Evolutionary conservation across 225 moss, liverwort and hornwort species (phyloP).

Genomic region (Straminergon stramineum): DNA sequence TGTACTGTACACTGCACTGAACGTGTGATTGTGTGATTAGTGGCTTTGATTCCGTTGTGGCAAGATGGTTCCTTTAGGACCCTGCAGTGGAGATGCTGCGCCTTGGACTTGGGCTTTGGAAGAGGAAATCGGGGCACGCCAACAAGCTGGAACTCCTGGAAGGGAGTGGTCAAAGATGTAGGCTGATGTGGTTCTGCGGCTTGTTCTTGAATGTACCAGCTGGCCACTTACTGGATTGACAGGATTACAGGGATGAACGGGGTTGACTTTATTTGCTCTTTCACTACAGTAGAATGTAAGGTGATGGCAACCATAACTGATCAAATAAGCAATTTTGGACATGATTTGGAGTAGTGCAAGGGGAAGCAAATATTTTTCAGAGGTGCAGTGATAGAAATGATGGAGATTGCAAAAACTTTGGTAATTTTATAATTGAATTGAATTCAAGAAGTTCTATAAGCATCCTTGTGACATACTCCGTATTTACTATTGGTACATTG

Average conservation of each 20-base stretch:
- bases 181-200: not conserved
- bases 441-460: not conserved
- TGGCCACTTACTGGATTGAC: not conserved
- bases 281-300: too few relatives aligned
- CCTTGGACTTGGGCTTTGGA: not conserved
- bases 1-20: not conserved
- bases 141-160: not conserved
- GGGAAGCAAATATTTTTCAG: too few relatives aligned
- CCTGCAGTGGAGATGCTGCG: not conserved
- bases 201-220: not conserved
- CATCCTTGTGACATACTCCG: accelerated
- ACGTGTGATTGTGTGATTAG: not conserved
- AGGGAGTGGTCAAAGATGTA: not conserved
- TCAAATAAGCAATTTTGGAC: too few relatives aligned
- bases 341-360: too few relatives aligned
- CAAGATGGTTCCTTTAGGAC: not conserved
- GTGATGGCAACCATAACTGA: too few relatives aligned
- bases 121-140: not conserved
- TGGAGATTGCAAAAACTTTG: too few relatives aligned
- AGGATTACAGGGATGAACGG: not conserved
- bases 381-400: too few relatives aligned
- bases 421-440: too few relatives aligned
- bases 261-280: not conserved
- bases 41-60: not conserved
- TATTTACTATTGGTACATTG: not conserved